These are phyloP conservation scores for Cutaneotrichosporon sp. DNA, from an alignment of 1,284 basidiomycete species.

Conservation along the genomic window DNA sequence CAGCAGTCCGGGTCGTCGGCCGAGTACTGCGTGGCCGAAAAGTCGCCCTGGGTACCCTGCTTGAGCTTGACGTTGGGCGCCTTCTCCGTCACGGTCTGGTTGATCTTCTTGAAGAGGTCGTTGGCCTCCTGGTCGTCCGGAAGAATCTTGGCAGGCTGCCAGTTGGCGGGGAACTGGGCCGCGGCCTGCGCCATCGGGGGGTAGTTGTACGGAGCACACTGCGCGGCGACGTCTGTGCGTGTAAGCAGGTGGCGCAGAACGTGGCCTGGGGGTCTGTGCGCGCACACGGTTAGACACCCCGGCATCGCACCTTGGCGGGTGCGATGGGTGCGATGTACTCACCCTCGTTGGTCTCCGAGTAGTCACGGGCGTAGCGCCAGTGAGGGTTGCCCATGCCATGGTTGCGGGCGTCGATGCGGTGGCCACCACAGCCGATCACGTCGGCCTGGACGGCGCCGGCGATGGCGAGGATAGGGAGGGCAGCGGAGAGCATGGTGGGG, in stretches of 20 bases:
- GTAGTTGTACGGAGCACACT: slow-evolving; percentile 42
- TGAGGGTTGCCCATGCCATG: neutral
- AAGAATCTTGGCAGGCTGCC: slow-evolving; percentile 46
- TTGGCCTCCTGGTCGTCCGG: slow-evolving; percentile 45
- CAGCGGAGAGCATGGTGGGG: neutral
- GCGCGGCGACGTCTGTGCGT: slow-evolving; percentile 6
- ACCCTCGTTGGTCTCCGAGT: too few relatives aligned
- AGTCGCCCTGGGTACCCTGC: slow-evolving; percentile 5
- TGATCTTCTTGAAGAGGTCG: slow-evolving; percentile 36
- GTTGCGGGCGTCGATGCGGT: slow-evolving; percentile 12
- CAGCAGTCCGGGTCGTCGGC: slow-evolving; percentile 26
- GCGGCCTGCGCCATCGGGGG: slow-evolving; percentile 24
- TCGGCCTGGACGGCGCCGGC: slow-evolving; percentile 2
- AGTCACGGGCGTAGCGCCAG: neutral
- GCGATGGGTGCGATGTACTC: slow-evolving; percentile 1
- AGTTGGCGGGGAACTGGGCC: slow-evolving; percentile 42
- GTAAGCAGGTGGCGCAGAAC: neutral
- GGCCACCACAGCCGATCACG: slow-evolving; percentile 6
- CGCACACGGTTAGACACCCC: too few relatives aligned
- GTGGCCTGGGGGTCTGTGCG: too few relatives aligned
- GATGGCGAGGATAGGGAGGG: neutral
- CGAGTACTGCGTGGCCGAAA: neutral
- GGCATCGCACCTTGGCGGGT: too few relatives aligned
- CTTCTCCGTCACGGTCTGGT: slow-evolving; percentile 16
- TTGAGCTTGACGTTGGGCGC: slow-evolving; percentile 2